phyloP scores from a whole-genome alignment of 2,329 filamentous ascomycete genomes.

The Aspergillus jensenii region DNA sequence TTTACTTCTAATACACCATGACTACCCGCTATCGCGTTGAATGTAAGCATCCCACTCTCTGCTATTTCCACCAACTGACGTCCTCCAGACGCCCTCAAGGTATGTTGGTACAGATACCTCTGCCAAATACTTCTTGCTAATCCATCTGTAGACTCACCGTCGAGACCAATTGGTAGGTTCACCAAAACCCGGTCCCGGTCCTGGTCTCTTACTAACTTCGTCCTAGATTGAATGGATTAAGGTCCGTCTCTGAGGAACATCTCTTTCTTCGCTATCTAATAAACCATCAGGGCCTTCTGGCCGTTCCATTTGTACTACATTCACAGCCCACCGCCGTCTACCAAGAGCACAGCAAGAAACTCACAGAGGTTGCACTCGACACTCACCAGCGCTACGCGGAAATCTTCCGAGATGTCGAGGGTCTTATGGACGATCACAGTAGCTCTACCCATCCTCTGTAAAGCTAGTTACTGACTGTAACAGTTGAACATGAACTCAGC shows the following conservation, averaged over 20 bases:
- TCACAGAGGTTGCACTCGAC: slow-evolving; percentile 72
- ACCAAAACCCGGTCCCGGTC: background rate
- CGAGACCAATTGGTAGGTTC: slow-evolving; percentile 75
- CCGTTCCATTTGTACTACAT: slow-evolving; percentile 93
- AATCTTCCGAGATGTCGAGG: slow-evolving; percentile 91
- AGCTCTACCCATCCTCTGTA: slow-evolving; percentile 11
- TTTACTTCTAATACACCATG: slow-evolving; percentile 30
- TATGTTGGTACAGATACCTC: slow-evolving; percentile 30
- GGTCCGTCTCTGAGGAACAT: slow-evolving; percentile 33
- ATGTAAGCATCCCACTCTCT: slow-evolving; percentile 54
- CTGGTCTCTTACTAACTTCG: slow-evolving; percentile 17
- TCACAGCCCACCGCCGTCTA: slow-evolving; percentile 90
- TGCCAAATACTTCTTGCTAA: slow-evolving; percentile 4
- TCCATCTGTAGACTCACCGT: slow-evolving; percentile 67
- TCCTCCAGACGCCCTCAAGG: slow-evolving; percentile 62
- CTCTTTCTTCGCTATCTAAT: background rate
- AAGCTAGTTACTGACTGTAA: background rate
- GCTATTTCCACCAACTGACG: slow-evolving; percentile 12
- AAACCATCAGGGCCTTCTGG: slow-evolving; percentile 64
- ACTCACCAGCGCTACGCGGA: slow-evolving; percentile 89
- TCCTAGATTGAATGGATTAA: slow-evolving; percentile 86
- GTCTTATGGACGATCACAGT: slow-evolving; percentile 91
- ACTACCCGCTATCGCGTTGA: slow-evolving; percentile 61
- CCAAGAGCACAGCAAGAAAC: slow-evolving; percentile 62
- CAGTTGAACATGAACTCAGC: slow-evolving; percentile 70